Evolutionary conservation across 176 grass and related monocot genomes (phyloP).

Genomic region (Pontederia paniculata): DNA sequence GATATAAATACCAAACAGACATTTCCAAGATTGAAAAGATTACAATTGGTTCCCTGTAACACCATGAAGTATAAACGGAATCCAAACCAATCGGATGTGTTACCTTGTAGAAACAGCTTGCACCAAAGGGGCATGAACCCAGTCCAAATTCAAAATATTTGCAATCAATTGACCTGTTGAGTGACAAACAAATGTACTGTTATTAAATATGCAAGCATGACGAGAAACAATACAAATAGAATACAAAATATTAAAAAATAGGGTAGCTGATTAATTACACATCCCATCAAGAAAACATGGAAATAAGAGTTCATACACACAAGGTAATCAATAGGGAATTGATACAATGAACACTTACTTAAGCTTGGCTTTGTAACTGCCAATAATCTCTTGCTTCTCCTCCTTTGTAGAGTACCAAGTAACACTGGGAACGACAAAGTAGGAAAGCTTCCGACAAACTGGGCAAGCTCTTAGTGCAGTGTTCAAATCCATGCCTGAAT

Average conservation of each 20-base stretch:
- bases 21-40: not conserved
- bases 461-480: conserved; percentile 73
- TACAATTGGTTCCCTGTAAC: not conserved
- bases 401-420: conserved; percentile 72
- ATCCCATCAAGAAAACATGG: too few relatives aligned
- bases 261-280: too few relatives aligned
- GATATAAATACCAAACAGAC: too few relatives aligned
- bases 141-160: conserved; percentile 13
- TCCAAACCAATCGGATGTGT: not conserved
- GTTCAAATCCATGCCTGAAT: conserved; percentile 70
- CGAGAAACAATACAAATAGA: too few relatives aligned
- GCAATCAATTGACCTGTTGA: conserved; percentile 9
- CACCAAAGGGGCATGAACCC: conserved; percentile 2
- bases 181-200: not conserved
- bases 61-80: not conserved
- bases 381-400: conserved; percentile 75
- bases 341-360: conserved; percentile 13
- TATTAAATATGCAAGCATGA: too few relatives aligned
- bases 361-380: conserved; percentile 73
- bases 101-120: conserved; percentile 12
- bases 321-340: not conserved
- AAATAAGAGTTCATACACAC: not conserved
- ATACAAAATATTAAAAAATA: too few relatives aligned
- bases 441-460: conserved; percentile 57
- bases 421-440: conserved; percentile 74